Evolutionary conservation across 176 grass and related monocot genomes (phyloP).

Genomic region (Phyllostachys edulis): DNA sequence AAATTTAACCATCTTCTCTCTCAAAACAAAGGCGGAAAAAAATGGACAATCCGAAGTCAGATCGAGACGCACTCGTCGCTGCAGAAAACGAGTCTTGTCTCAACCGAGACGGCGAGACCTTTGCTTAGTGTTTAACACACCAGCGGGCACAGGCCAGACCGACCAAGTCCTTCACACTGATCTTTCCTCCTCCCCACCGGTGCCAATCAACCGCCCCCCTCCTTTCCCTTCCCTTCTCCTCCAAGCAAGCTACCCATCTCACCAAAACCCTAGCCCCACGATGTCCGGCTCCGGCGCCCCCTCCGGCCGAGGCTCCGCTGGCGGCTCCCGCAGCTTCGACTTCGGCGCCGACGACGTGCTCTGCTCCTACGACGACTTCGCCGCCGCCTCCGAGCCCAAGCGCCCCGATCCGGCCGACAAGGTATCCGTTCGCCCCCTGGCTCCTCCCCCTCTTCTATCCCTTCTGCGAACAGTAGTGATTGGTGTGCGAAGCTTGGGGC

Average conservation of each 20-base stretch:
- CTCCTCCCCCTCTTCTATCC: background rate
- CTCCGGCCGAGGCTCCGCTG: constrained; percentile 38
- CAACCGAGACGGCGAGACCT: background rate
- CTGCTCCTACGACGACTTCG: constrained; percentile 78
- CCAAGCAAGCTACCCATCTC: constrained; percentile 27
- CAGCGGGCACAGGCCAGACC: constrained; percentile 19
- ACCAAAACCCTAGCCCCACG: constrained; percentile 36
- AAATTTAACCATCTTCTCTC: background rate
- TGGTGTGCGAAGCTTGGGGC: background rate
- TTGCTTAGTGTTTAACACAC: constrained; percentile 33
- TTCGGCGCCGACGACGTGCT: constrained; percentile 73
- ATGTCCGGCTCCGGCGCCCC: constrained; percentile 55
- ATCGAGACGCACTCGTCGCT: background rate
- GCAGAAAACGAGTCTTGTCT: constrained; percentile 8
- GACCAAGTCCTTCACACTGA: background rate
- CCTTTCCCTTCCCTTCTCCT: background rate
- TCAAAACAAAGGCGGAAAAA: background rate
- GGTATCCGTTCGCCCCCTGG: constrained; percentile 21
- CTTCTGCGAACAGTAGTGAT: background rate
- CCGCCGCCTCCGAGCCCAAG: constrained; percentile 48
- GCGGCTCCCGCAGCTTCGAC: constrained; percentile 57
- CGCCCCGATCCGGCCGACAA: constrained; percentile 56
- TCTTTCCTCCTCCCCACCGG: background rate
- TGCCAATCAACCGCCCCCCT: background rate
- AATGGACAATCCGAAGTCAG: background rate